A percentile compares a stretch with the other conserved stretches of the same genome.
These are phyloP conservation scores for Vanderwaltozyma tropicalis DNA, from an alignment of 805 yeast genomes.

Conservation along the genomic window DNA sequence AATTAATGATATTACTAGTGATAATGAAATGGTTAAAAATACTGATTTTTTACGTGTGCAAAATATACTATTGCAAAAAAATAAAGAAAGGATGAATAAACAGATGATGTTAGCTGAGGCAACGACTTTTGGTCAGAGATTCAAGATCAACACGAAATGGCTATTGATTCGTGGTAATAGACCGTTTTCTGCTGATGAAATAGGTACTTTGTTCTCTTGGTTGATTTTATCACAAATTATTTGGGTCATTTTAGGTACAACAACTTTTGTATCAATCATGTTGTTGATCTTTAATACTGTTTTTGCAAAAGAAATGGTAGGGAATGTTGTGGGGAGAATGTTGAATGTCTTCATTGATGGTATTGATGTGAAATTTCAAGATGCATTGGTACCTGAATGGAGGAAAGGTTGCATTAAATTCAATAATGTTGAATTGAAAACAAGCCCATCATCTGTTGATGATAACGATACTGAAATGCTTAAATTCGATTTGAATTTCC, in stretches of 20 bases:
- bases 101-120: slow-evolving; percentile 4
- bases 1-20: background rate
- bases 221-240: slow-evolving; percentile 73
- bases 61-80: slow-evolving; percentile 4
- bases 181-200: slow-evolving; percentile 82
- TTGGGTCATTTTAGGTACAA: slow-evolving; percentile 74
- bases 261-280: slow-evolving; percentile 78
- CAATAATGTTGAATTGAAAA: slow-evolving; percentile 59
- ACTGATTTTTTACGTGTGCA: slow-evolving; percentile 13
- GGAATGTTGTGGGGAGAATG: slow-evolving; percentile 63
- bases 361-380: slow-evolving; percentile 71
- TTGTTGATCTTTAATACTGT: slow-evolving; percentile 69
- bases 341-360: slow-evolving; percentile 56
- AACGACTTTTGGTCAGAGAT: slow-evolving; percentile 21
- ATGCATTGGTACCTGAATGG: slow-evolving; percentile 91
- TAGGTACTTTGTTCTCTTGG: slow-evolving; percentile 85
- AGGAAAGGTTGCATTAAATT: slow-evolving; percentile 72
- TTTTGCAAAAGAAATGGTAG: slow-evolving; percentile 83
- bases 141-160: slow-evolving; percentile 62
- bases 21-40: slow-evolving; percentile 11
- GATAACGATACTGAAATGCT: slow-evolving; percentile 31
- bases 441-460: slow-evolving; percentile 8
- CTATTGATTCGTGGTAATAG: slow-evolving; percentile 61
- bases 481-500: slow-evolving; percentile 70
- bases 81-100: slow-evolving; percentile 4